A percentile compares a stretch with the other conserved stretches of the same genome.
phyloP scores from a whole-genome alignment of 305 asterid genomes.

The Fraxinus albicans region DNA sequence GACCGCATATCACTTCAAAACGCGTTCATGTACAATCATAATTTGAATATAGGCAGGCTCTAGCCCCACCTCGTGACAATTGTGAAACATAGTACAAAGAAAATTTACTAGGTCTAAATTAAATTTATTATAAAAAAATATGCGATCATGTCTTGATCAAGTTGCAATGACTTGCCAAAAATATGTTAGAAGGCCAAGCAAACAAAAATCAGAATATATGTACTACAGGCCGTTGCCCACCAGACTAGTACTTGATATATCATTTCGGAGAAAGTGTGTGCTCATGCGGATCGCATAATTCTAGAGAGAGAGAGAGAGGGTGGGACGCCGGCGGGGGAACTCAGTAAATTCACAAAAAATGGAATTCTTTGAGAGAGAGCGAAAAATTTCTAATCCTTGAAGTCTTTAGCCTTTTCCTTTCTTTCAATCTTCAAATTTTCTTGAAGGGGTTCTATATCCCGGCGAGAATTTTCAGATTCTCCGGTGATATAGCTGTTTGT shows the following conservation, averaged over 20 bases:
- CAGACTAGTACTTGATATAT: not conserved
- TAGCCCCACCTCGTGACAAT: not conserved
- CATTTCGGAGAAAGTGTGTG: slow-evolving; percentile 5
- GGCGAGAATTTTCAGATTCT: slow-evolving; percentile 17
- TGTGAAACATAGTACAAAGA: not conserved
- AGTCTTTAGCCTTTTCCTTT: not conserved
- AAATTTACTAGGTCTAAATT: not conserved
- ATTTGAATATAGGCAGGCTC: not conserved
- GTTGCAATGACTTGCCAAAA: not conserved
- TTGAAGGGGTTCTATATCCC: slow-evolving; percentile 9
- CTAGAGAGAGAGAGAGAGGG: not conserved
- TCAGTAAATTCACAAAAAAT: slow-evolving; percentile 10
- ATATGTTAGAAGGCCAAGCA: not conserved
- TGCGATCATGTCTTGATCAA: not conserved
- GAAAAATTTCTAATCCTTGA: slow-evolving; percentile 1
- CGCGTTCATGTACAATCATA: not conserved
- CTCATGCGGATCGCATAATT: slow-evolving; percentile 23
- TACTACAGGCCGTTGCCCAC: not conserved
- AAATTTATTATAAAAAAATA: too few species aligned
- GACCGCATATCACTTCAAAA: not conserved
- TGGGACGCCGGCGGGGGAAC: not conserved
- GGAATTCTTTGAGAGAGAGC: slow-evolving; percentile 33
- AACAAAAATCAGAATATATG: not conserved
- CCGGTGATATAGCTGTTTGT: slow-evolving; percentile 23
- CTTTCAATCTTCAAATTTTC: not conserved